Conservation (phyloP, 805 yeast species). For the Pichia paraexigua region DNA sequence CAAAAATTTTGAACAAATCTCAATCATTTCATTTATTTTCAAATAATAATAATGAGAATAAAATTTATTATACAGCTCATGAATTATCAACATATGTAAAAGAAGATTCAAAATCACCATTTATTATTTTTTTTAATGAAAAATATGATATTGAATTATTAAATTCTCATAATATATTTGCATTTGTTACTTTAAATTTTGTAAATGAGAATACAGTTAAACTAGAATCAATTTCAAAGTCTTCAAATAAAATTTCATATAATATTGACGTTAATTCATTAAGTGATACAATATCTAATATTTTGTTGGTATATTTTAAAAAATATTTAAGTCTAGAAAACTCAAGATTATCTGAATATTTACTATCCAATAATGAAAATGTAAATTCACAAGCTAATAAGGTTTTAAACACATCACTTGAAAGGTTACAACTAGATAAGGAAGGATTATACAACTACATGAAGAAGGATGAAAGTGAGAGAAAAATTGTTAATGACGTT, state of each 20-base stretch:
- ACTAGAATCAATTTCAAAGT: constrained; percentile 22
- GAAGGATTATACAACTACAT: constrained; percentile 5
- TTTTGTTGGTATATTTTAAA: constrained; percentile 31
- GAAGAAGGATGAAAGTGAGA: constrained; percentile 9
- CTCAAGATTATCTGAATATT: constrained; percentile 18
- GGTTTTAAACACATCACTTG: background rate
- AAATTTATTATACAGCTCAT: constrained; percentile 65
- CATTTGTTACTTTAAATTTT: constrained; percentile 20
- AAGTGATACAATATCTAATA: constrained; percentile 30
- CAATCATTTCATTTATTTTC: constrained; percentile 84
- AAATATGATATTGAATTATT: constrained; percentile 32
- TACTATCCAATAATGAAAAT: constrained; percentile 26
- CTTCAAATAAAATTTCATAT: constrained; percentile 16
- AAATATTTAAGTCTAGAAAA: constrained; percentile 31
- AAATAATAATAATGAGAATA: constrained; percentile 20
- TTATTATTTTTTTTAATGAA: constrained; percentile 60
- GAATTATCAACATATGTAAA: constrained; percentile 40
- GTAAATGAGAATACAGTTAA: constrained; percentile 14
- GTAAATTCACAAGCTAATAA: constrained; percentile 13
- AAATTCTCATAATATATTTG: constrained; percentile 21
- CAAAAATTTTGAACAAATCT: constrained; percentile 64
- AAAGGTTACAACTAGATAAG: background rate
- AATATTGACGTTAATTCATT: constrained; percentile 28
- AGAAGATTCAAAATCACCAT: constrained; percentile 54
- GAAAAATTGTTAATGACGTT: constrained; percentile 7